Evolutionary conservation across 1,139 yeast species (phyloP).

Genomic region (Kurtzmaniella quercitrusa): DNA sequence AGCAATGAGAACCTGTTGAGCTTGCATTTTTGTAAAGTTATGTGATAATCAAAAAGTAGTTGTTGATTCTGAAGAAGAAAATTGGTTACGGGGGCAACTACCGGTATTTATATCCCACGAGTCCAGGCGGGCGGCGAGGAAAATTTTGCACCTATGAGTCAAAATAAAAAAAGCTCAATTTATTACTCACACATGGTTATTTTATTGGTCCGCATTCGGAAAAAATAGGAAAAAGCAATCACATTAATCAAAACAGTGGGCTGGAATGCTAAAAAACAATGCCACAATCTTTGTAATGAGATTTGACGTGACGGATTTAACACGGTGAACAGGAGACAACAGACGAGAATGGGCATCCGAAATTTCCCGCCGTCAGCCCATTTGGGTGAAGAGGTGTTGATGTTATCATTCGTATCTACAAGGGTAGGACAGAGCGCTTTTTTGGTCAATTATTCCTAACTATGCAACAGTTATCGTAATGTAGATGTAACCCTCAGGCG

Average conservation of each 20-base stretch:
- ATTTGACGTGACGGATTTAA: background rate
- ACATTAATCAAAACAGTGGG: slow-evolving; percentile 5
- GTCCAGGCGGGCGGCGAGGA: slow-evolving; percentile 5
- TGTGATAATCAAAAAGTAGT: slow-evolving; percentile 4
- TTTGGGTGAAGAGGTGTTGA: too few species aligned
- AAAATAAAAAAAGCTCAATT: slow-evolving; percentile 2
- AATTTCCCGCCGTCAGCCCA: too few species aligned
- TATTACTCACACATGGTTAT: background rate
- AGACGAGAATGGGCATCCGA: too few species aligned
- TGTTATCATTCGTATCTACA: too few species aligned
- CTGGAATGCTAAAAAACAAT: slow-evolving; percentile 3
- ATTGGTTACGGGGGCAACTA: background rate
- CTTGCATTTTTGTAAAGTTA: slow-evolving; percentile 35
- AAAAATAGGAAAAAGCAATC: slow-evolving; percentile 2
- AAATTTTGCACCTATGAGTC: slow-evolving; percentile 6
- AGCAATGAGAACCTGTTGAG: slow-evolving; percentile 42
- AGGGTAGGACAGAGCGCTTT: too few species aligned
- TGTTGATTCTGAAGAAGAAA: slow-evolving; percentile 1
- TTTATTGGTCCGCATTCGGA: background rate
- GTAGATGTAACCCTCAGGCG: background rate
- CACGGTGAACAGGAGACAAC: background rate
- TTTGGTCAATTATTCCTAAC: background rate
- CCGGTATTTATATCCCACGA: slow-evolving; percentile 4
- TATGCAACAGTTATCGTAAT: background rate
- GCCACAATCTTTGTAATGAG: background rate